Evolutionary conservation across 345 rosid species (phyloP), one percentile per base, ranked within the genome.

Genomic region (Lepidium africanum): DNA sequence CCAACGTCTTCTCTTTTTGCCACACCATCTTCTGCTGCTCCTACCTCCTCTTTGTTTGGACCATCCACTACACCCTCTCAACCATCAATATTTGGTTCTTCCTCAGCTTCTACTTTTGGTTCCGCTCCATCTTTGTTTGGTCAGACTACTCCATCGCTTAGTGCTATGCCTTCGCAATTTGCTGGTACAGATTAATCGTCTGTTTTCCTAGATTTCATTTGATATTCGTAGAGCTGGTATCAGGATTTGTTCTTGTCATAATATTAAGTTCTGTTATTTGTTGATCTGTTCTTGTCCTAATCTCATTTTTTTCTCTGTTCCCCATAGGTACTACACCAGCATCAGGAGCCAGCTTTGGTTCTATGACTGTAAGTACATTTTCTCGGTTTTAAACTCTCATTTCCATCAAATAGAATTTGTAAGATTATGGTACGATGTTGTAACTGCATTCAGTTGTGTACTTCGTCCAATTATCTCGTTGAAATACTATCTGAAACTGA

Each of bases 331-430:
- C 79, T 71, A 80, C 86, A 71, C 77, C 84, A 3, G 86, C 81
- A 19, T 87, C 93, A 32, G 96, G 95, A 30, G 81, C 97, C 76
- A 94, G 96, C 87, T 89, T 94, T 37, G 92, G 96, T 65, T 67
- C 86, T 67, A 46, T 78, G 65, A 73, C 87, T 8, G 99, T 94
- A 77, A 87, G 99, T 82, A 72, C 61, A 55, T 36, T 52, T 40
- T 65, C 23, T 16, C 19, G 6, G 52, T 55, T 45, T 7, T 9
- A 42, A 30, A 45, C 10, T 16, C 14, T 43, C 59, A 5, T 17
- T 39, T 66, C 40, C 60, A 27, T 25, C 40, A 59, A 32, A 78
- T 73, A 17, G 41, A 23, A 45, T 15, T 53, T 37, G 71, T 23
- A 49, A 36, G 14, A 33, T 12, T 50, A 36, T 60, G 46, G 42